Percentiles rank a stretch among this genome's conserved stretches.
These are phyloP conservation scores for Microcyclospora pomicola DNA, from an alignment of 2,329 filamentous ascomycete genomes.

Conservation along the genomic window DNA sequence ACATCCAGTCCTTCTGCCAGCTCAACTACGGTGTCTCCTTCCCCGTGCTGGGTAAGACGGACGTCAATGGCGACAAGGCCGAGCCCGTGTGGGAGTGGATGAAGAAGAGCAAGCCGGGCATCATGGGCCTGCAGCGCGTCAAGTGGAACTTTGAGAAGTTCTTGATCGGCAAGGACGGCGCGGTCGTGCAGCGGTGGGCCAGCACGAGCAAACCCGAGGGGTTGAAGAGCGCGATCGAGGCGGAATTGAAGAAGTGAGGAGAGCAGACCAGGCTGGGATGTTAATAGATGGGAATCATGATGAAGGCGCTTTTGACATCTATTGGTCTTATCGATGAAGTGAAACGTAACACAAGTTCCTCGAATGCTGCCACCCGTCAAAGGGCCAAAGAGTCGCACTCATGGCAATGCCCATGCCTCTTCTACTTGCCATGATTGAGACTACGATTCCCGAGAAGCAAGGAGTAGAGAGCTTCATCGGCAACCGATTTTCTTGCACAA, in stretches of 20 bases:
- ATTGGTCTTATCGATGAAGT: too few relatives aligned
- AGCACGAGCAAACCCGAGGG: conserved; percentile 75
- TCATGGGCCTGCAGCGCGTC: conserved; percentile 76
- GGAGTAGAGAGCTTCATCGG: too few relatives aligned
- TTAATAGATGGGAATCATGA: too few relatives aligned
- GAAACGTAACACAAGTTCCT: too few relatives aligned
- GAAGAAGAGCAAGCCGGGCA: conserved; percentile 58
- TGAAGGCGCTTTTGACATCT: too few relatives aligned
- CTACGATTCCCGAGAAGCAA: too few relatives aligned
- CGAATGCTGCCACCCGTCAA: too few relatives aligned
- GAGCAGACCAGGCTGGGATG: too few relatives aligned
- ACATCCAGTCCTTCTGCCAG: conserved; percentile 62
- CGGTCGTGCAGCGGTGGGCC: conserved; percentile 75
- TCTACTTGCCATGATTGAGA: too few relatives aligned
- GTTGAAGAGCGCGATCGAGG: conserved; percentile 46
- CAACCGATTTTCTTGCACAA: too few relatives aligned
- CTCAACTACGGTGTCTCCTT: conserved; percentile 90
- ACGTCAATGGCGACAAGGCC: conserved; percentile 79
- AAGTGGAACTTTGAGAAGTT: conserved; percentile 99
- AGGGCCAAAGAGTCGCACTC: too few relatives aligned
- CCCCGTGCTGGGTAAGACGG: conserved; percentile 79
- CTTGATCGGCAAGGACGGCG: conserved; percentile 70
- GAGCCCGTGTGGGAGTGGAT: conserved; percentile 67
- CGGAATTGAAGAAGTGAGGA: conserved; percentile 13
- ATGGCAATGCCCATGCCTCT: too few relatives aligned